phyloP scores from a whole-genome alignment of 192 early-diverging fungal genomes.

The Podila epigama region DNA sequence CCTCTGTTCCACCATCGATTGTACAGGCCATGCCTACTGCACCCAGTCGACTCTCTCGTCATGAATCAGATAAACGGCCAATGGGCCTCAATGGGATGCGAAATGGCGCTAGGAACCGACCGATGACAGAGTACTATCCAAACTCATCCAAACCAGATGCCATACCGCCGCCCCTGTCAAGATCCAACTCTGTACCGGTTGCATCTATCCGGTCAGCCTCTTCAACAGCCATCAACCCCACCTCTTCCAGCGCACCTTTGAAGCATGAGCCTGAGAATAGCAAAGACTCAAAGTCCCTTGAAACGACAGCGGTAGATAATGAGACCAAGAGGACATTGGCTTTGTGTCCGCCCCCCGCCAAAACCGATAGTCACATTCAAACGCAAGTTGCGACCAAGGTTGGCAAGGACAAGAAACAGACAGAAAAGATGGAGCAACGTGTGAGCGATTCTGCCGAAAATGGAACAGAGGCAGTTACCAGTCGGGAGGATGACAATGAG shows the following conservation, averaged over 20 bases:
- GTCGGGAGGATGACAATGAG: neutral
- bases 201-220: slow-evolving; percentile 9
- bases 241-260: slow-evolving; percentile 1
- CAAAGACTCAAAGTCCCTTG: neutral
- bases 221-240: slow-evolving; percentile 8
- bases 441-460: neutral
- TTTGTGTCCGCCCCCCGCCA: too few relatives aligned
- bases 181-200: slow-evolving; percentile 42
- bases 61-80: slow-evolving; percentile 32
- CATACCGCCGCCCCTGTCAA: slow-evolving; percentile 7
- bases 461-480: neutral
- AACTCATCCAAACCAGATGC: neutral
- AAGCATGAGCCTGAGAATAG: slow-evolving; percentile 1
- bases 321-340: too few relatives aligned
- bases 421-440: slow-evolving; percentile 1
- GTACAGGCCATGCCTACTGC: slow-evolving; percentile 20
- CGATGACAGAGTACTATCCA: slow-evolving; percentile 32
- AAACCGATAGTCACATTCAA: neutral
- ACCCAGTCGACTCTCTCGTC: slow-evolving; percentile 20
- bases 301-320: too few relatives aligned
- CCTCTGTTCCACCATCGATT: slow-evolving; percentile 36
- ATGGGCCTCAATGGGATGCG: slow-evolving; percentile 28
- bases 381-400: neutral
- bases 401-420: neutral
- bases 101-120: slow-evolving; percentile 25